These are phyloP conservation scores for Clitoria ternatea DNA, from an alignment of 306 rosid species.

Conservation along the genomic window DNA sequence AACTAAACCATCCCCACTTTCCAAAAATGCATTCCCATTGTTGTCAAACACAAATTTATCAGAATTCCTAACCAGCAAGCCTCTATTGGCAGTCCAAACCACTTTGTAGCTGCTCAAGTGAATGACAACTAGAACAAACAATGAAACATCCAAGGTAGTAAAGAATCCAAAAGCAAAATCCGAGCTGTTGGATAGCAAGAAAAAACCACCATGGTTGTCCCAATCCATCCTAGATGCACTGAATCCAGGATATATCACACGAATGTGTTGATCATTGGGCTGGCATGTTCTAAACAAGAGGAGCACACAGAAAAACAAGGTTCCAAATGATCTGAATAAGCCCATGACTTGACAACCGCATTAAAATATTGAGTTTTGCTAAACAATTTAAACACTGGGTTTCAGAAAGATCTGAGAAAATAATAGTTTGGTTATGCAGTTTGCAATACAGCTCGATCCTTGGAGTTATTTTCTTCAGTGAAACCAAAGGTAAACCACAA, in stretches of 20 bases:
- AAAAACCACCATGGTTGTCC: slow-evolving; percentile 53
- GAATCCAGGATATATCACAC: slow-evolving; percentile 48
- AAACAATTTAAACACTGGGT: not conserved
- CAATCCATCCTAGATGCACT: slow-evolving; percentile 48
- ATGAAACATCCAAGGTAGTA: slow-evolving; percentile 48
- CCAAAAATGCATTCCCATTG: slow-evolving; percentile 49
- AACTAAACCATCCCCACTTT: slow-evolving; percentile 39
- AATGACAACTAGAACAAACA: slow-evolving; percentile 54
- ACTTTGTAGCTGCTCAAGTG: slow-evolving; percentile 48
- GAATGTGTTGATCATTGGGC: slow-evolving; percentile 40
- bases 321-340: slow-evolving; percentile 16
- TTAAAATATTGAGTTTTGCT: not conserved
- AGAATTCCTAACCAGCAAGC: slow-evolving; percentile 51
- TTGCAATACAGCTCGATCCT: not conserved
- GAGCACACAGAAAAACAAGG: slow-evolving; percentile 29
- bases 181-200: slow-evolving; percentile 63
- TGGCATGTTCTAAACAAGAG: slow-evolving; percentile 33
- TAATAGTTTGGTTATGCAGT: not conserved
- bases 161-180: slow-evolving; percentile 69
- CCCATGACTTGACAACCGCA: slow-evolving; percentile 28
- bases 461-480: not conserved
- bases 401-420: not conserved
- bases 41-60: slow-evolving; percentile 57
- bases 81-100: slow-evolving; percentile 84
- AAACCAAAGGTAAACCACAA: not conserved